A percentile compares a stretch with the other conserved stretches of the same genome.
phyloP scores from a whole-genome alignment of 768 basidiomycete genomes.

The Stropharia rugosoannulata region DNA sequence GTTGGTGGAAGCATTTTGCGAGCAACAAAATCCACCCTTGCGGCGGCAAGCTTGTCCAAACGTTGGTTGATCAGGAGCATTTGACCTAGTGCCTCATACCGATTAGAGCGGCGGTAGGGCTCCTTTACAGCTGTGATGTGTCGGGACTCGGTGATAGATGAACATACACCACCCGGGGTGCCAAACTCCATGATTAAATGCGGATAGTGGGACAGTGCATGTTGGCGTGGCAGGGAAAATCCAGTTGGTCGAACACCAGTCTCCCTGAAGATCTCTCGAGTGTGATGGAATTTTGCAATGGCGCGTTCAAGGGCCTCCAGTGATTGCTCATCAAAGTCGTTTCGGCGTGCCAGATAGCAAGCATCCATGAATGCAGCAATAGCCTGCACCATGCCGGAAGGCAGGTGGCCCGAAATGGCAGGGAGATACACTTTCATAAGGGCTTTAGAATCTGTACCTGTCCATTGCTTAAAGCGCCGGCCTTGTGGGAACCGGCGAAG shows the following conservation, averaged over 20 bases:
- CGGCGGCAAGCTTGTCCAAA: constrained; percentile 27
- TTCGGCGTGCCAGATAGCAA: constrained; percentile 27
- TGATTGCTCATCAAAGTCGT: constrained; percentile 3
- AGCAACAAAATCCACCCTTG: constrained; percentile 9
- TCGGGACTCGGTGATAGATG: constrained; percentile 30
- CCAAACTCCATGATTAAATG: constrained; percentile 20
- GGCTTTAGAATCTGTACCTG: no score
- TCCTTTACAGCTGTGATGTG: constrained; percentile 33
- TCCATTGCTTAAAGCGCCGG: constrained; percentile 32
- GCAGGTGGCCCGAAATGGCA: constrained; percentile 17
- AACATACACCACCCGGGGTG: constrained; percentile 27
- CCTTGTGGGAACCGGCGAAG: constrained; percentile 27
- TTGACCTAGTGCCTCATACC: constrained; percentile 29
- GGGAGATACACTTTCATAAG: constrained; percentile 33
- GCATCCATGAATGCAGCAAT: constrained; percentile 31
- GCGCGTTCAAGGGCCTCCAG: background rate
- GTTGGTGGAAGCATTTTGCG: constrained; percentile 13
- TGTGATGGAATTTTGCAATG: constrained; percentile 21
- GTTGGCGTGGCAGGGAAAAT: constrained; percentile 23
- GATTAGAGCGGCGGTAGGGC: constrained; percentile 32
- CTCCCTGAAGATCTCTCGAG: constrained; percentile 27
- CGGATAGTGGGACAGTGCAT: constrained; percentile 20
- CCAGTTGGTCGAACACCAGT: constrained; percentile 9
- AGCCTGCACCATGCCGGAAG: constrained; percentile 15
- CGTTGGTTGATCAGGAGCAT: constrained; percentile 33